Evolutionary conservation across 2,329 filamentous ascomycete species (phyloP).

Genomic region (Sporothrix dimorphospora): DNA sequence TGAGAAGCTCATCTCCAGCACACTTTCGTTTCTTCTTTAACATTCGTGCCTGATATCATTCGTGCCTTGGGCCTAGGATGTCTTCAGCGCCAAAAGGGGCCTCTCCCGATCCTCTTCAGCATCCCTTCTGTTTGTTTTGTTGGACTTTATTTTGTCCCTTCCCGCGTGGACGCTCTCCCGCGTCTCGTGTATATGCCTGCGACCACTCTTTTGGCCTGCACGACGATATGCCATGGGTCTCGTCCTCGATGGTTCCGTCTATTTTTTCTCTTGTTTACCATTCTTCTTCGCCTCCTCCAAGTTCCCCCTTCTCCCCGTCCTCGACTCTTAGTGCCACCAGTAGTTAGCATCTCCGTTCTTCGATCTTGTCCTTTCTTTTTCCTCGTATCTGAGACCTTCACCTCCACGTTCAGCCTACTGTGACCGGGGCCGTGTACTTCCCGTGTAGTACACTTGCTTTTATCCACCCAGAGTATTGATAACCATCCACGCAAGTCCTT

Average conservation of each 20-base stretch:
- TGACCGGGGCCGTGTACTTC: neutral
- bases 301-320: neutral
- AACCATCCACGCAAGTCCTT: neutral
- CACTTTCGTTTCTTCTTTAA: neutral
- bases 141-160: neutral
- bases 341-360: neutral
- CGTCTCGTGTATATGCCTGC: neutral
- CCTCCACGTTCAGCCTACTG: too few species aligned
- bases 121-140: constrained; percentile 11
- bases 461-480: neutral
- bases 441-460: neutral
- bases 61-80: neutral
- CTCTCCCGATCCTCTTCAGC: neutral
- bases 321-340: neutral
- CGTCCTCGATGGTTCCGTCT: neutral
- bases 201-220: neutral
- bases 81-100: neutral
- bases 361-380: neutral
- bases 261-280: neutral
- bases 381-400: neutral
- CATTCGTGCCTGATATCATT: neutral
- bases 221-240: neutral
- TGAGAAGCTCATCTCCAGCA: neutral
- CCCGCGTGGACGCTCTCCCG: neutral
- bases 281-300: neutral